Evolutionary conservation across 441 rosid species (phyloP).

Genomic region (Biscutella auriculata): DNA sequence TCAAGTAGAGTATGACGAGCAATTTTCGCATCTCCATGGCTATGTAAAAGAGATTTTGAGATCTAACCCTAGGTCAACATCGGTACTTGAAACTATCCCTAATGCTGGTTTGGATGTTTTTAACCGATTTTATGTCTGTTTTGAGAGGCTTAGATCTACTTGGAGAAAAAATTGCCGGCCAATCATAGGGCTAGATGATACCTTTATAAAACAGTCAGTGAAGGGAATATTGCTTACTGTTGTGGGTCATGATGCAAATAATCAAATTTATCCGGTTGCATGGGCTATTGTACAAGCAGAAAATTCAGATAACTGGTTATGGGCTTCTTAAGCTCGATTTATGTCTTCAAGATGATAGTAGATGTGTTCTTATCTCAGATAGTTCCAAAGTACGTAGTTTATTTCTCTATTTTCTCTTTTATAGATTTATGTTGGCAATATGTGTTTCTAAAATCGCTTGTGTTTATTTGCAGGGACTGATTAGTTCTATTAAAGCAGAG

Average conservation of each 20-base stretch:
- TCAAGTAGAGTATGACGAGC: background rate
- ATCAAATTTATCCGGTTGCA: background rate
- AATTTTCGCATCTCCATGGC: background rate
- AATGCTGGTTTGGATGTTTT: background rate
- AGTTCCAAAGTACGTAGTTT: too few species aligned
- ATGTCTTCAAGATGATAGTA: background rate
- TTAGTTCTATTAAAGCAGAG: background rate
- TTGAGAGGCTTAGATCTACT: background rate
- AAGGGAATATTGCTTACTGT: background rate
- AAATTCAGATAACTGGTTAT: background rate
- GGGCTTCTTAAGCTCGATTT: background rate
- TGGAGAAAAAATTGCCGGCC: background rate
- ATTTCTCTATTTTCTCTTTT: too few species aligned
- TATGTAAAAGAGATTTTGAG: background rate
- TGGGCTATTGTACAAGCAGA: background rate
- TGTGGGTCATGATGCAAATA: background rate
- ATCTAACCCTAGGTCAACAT: background rate
- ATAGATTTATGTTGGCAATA: too few species aligned
- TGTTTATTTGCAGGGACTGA: background rate
- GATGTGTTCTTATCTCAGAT: background rate
- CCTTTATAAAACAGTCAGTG: background rate
- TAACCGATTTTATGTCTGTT: background rate
- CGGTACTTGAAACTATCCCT: background rate
- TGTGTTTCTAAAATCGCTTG: too few species aligned
- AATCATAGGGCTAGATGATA: background rate